Evolutionary conservation across 352 stramenopile genomes (phyloP).

Genomic region (Phytopythium aichiense): DNA sequence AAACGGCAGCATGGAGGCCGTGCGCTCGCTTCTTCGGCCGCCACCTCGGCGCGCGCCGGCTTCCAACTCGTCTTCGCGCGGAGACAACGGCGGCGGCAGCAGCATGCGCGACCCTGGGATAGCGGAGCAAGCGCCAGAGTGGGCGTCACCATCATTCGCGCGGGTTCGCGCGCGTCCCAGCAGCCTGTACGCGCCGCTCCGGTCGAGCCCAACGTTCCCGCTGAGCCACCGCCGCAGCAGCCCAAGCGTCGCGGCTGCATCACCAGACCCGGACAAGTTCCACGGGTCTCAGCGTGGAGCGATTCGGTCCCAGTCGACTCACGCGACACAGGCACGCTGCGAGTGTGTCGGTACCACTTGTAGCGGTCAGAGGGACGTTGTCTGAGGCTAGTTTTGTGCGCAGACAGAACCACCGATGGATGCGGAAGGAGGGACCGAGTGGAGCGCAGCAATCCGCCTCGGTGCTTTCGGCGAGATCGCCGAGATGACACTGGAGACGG

Average conservation of each 20-base stretch:
- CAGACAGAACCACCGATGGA: constrained; percentile 5
- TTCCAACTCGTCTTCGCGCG: constrained; percentile 3
- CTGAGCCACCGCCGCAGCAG: constrained; percentile 15
- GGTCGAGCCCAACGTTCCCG: constrained; percentile 31
- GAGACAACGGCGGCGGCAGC: background rate
- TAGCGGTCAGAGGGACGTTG: background rate
- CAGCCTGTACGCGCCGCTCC: constrained; percentile 32
- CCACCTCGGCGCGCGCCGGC: constrained; percentile 7
- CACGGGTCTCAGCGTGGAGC: background rate
- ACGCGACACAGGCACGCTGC: constrained; percentile 17
- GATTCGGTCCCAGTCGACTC: constrained; percentile 15
- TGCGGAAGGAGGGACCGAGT: background rate
- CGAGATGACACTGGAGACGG: constrained; percentile 53
- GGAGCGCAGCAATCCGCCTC: constrained; percentile 16
- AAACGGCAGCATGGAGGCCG: constrained; percentile 23
- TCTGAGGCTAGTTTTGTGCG: background rate
- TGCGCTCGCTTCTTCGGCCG: constrained; percentile 20
- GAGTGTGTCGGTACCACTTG: background rate
- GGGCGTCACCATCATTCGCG: constrained; percentile 35
- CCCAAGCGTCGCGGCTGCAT: constrained; percentile 7
- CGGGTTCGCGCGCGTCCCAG: constrained; percentile 37
- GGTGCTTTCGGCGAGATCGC: constrained; percentile 41
- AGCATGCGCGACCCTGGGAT: background rate
- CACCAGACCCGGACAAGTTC: background rate
- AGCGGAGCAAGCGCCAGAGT: constrained; percentile 12